phyloP scores from a whole-genome alignment of 2,329 filamentous ascomycete genomes.

The Fusarium anthophilum region DNA sequence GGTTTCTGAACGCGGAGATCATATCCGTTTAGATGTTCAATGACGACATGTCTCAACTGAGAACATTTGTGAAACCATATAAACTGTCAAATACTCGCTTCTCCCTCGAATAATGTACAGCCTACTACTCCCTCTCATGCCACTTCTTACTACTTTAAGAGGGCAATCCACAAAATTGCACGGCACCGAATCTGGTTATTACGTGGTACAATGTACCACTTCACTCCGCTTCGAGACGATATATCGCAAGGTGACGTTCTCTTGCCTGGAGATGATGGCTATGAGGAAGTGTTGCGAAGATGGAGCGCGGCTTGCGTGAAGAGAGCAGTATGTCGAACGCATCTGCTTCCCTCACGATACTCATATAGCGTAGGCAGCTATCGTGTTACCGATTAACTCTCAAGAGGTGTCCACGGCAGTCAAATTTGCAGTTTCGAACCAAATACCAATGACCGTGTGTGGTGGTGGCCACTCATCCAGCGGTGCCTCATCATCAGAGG shows the following conservation, averaged over 20 bases:
- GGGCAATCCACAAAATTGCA: not conserved
- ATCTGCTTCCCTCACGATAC: not conserved
- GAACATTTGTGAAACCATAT: slow-evolving; percentile 11
- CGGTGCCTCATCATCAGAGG: slow-evolving; percentile 59
- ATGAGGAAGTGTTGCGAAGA: slow-evolving; percentile 45
- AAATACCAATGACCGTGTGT: slow-evolving; percentile 60
- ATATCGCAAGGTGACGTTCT: slow-evolving; percentile 39
- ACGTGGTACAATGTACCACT: slow-evolving; percentile 26
- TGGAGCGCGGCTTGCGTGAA: slow-evolving; percentile 50
- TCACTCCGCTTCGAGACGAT: slow-evolving; percentile 21
- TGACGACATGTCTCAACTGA: slow-evolving; percentile 38
- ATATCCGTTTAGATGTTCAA: slow-evolving; percentile 6
- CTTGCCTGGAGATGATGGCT: slow-evolving; percentile 44
- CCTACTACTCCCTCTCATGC: not conserved
- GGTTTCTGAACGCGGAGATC: not conserved
- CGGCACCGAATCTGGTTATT: not conserved
- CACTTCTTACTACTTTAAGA: not conserved
- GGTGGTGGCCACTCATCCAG: slow-evolving; percentile 66
- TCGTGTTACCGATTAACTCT: slow-evolving; percentile 51
- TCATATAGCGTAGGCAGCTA: slow-evolving; percentile 47
- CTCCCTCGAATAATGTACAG: not conserved
- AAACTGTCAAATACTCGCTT: slow-evolving; percentile 22
- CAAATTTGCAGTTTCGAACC: slow-evolving; percentile 41
- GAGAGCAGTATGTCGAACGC: slow-evolving; percentile 40
- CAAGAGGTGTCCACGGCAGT: slow-evolving; percentile 46